phyloP scores from a whole-genome alignment of 2,329 filamentous ascomycete species.

The Teratosphaeria epicoccoides region DNA sequence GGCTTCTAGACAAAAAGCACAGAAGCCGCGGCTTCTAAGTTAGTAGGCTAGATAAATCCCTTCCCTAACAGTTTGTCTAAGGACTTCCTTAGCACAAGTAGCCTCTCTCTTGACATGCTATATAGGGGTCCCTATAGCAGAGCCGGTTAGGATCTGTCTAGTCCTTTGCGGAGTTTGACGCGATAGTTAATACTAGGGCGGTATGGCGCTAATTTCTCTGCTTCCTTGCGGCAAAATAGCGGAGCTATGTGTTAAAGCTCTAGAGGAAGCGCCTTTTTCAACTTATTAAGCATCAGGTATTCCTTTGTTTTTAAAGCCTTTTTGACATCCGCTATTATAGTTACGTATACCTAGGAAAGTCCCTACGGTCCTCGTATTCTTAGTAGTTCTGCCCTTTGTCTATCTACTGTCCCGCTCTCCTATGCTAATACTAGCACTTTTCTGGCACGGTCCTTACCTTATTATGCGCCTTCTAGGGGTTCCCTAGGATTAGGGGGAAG shows the following conservation, averaged over 20 bases:
- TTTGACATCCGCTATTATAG: not conserved
- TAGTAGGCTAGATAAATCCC: not conserved
- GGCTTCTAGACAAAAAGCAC: conserved; percentile 2
- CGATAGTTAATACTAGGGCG: not conserved
- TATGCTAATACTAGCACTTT: conserved; percentile 31
- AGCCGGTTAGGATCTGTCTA: conserved; percentile 1
- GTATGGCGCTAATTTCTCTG: not conserved
- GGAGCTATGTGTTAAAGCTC: not conserved
- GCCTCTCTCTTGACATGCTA: not conserved
- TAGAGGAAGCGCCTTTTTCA: not conserved
- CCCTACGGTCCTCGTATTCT: not conserved
- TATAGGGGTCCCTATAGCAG: conserved; percentile 3
- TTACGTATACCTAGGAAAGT: not conserved
- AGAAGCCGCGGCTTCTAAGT: not conserved
- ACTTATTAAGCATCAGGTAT: not conserved
- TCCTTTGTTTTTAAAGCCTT: conserved; percentile 3
- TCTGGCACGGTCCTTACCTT: conserved; percentile 14
- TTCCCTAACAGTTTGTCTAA: conserved; percentile 1
- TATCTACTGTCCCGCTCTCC: not conserved
- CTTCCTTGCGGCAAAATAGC: not conserved
- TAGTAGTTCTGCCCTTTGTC: not conserved
- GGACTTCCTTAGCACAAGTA: not conserved
- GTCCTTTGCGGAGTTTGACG: conserved; percentile 1
- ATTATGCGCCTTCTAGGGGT: conserved; percentile 2
- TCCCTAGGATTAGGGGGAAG: not conserved